Conservation (phyloP, 345 rosid genomes). For the Syzygium jambos region DNA sequence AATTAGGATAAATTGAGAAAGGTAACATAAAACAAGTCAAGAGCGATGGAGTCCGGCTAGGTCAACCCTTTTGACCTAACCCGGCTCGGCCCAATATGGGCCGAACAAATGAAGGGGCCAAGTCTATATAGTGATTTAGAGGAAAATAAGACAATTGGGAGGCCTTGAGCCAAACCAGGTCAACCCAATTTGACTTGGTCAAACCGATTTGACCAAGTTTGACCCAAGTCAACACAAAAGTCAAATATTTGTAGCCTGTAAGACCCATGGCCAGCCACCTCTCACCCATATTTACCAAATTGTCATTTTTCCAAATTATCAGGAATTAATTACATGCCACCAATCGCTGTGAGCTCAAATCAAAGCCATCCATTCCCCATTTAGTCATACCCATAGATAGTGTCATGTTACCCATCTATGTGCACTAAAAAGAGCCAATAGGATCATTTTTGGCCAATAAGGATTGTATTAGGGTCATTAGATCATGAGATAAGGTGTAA, state of each 20-base stretch:
- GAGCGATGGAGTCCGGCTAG: rapidly evolving
- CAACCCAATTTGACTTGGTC: neutral
- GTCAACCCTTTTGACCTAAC: neutral
- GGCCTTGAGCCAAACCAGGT: neutral
- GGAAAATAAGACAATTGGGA: neutral
- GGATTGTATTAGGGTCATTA: neutral
- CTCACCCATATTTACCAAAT: neutral
- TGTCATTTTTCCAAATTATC: neutral
- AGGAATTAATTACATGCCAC: neutral
- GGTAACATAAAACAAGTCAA: neutral
- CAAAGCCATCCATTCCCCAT: neutral
- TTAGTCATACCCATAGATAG: neutral
- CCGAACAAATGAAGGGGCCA: neutral
- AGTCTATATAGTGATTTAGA: neutral
- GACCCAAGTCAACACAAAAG: too few relatives aligned
- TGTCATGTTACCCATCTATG: neutral
- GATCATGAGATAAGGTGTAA: neutral
- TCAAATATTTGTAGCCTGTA: too few relatives aligned
- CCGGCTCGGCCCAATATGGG: neutral
- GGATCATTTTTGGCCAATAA: too few relatives aligned
- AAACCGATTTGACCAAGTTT: neutral
- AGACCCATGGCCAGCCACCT: neutral
- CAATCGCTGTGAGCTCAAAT: neutral
- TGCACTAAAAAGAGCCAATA: neutral
- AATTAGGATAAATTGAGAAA: neutral